Percentiles rank a stretch among this genome's conserved stretches.
These are phyloP conservation scores for Calonectria montana DNA, from an alignment of 2,329 filamentous ascomycete genomes.

Conservation along the genomic window DNA sequence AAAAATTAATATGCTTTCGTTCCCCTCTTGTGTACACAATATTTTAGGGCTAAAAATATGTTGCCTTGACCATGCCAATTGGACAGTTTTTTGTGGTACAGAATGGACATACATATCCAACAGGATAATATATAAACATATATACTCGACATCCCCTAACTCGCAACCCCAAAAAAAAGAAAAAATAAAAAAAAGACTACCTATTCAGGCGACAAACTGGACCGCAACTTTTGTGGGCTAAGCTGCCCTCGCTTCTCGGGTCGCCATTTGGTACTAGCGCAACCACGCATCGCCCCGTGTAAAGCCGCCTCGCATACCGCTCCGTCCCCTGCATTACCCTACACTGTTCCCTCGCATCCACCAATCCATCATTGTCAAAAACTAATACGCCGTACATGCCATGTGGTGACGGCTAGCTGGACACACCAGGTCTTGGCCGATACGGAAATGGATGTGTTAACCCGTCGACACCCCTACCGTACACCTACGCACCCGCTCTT, in stretches of 20 bases:
- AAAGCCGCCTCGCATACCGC: constrained; percentile 4
- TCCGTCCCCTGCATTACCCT: constrained; percentile 11
- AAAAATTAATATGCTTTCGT: background rate
- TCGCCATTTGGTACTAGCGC: background rate
- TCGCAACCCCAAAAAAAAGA: background rate
- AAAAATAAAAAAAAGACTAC: background rate
- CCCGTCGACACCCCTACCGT: background rate
- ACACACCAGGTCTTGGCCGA: background rate
- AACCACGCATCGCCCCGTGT: background rate
- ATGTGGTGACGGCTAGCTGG: constrained; percentile 1
- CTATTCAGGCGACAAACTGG: background rate
- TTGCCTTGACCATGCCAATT: no score
- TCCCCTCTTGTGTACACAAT: background rate
- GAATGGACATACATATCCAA: background rate
- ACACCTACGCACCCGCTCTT: background rate
- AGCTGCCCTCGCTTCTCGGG: background rate
- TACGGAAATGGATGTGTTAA: background rate
- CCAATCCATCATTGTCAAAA: constrained; percentile 4
- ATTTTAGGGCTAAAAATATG: no score
- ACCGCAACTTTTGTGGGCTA: background rate
- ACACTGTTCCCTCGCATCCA: constrained; percentile 1
- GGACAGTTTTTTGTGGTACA: no score
- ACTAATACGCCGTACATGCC: constrained; percentile 3
- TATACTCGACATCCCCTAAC: background rate
- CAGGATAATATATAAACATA: background rate